phyloP scores from a whole-genome alignment of 2,329 filamentous ascomycete species.

The Colletotrichum tanaceti region DNA sequence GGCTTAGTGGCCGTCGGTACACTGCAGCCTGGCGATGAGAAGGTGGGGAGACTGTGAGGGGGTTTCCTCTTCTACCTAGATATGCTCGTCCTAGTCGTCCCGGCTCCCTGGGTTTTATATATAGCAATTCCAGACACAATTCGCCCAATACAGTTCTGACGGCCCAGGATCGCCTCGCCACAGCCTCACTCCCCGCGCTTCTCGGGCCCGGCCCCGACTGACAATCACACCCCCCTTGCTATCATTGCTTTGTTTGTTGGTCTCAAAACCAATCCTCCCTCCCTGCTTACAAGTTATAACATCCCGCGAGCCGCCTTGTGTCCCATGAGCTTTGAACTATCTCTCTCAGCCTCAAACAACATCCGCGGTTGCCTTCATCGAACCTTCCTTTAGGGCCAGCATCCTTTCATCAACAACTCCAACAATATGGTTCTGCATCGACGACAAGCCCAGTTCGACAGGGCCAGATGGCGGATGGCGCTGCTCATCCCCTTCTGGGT shows the following conservation, averaged over 20 bases:
- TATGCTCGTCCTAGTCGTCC: slow-evolving; percentile 16
- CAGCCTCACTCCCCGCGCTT: slow-evolving; percentile 38
- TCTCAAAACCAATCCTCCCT: slow-evolving; percentile 18
- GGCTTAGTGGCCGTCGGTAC: slow-evolving; percentile 26
- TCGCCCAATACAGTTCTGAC: slow-evolving; percentile 27
- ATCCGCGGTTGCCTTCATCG: slow-evolving; percentile 15
- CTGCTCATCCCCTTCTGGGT: slow-evolving; percentile 64
- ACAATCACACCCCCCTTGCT: slow-evolving; percentile 11
- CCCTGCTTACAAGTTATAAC: slow-evolving; percentile 23
- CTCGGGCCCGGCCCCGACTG: slow-evolving; percentile 27
- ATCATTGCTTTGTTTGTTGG: slow-evolving; percentile 18
- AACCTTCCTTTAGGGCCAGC: slow-evolving; percentile 13
- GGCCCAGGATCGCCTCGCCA: slow-evolving; percentile 28
- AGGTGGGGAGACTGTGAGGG: too few relatives aligned
- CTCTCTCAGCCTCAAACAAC: slow-evolving; percentile 28
- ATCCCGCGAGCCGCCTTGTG: slow-evolving; percentile 16
- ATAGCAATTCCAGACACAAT: slow-evolving; percentile 32
- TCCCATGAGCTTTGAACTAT: slow-evolving; percentile 5
- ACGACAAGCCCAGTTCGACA: slow-evolving; percentile 64
- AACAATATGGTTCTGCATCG: slow-evolving; percentile 58
- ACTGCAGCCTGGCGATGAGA: slow-evolving; percentile 33
- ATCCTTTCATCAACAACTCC: not conserved
- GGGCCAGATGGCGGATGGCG: slow-evolving; percentile 62
- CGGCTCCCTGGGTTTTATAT: slow-evolving; percentile 38
- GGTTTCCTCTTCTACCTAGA: slow-evolving; percentile 6